Evolutionary conservation across 371 early-diverging fungal species (phyloP).

Genomic region (Rhizopus sp.): DNA sequence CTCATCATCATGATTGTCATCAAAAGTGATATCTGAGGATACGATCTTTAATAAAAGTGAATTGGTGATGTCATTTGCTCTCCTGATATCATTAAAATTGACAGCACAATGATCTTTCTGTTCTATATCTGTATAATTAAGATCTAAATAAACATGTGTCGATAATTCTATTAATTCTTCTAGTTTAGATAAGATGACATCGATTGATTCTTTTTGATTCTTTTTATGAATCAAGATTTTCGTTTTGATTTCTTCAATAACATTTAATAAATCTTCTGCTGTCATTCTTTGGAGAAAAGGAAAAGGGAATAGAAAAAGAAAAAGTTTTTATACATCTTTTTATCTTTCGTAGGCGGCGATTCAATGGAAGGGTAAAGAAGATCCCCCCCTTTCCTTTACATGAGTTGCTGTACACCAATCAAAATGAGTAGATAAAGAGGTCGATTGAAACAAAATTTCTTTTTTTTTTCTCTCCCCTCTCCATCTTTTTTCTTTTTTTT

Average conservation of each 20-base stretch:
- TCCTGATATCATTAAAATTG: conserved; percentile 23
- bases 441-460: not conserved
- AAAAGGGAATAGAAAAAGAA: conserved; percentile 1
- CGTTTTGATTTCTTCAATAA: conserved; percentile 4
- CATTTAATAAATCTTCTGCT: conserved; percentile 4
- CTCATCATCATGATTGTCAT: conserved; percentile 34
- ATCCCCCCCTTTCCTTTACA: too few species aligned
- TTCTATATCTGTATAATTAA: conserved; percentile 18
- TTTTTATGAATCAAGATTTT: conserved; percentile 6
- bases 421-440: not conserved
- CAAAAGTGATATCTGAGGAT: conserved; percentile 24
- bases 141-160: conserved; percentile 36
- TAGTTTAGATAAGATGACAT: conserved; percentile 20
- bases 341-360: conserved; percentile 5
- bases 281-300: not conserved
- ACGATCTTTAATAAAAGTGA: conserved; percentile 32
- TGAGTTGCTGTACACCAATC: too few species aligned
- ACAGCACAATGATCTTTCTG: conserved; percentile 28
- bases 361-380: conserved; percentile 3
- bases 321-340: not conserved
- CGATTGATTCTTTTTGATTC: conserved; percentile 10
- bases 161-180: conserved; percentile 36
- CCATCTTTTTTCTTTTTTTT: too few species aligned
- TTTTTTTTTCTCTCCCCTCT: too few species aligned
- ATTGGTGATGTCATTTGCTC: conserved; percentile 27